Base-by-base conservation (phyloP, 192 early-diverging fungal genomes). In the Coemansia pectinata region DNA sequence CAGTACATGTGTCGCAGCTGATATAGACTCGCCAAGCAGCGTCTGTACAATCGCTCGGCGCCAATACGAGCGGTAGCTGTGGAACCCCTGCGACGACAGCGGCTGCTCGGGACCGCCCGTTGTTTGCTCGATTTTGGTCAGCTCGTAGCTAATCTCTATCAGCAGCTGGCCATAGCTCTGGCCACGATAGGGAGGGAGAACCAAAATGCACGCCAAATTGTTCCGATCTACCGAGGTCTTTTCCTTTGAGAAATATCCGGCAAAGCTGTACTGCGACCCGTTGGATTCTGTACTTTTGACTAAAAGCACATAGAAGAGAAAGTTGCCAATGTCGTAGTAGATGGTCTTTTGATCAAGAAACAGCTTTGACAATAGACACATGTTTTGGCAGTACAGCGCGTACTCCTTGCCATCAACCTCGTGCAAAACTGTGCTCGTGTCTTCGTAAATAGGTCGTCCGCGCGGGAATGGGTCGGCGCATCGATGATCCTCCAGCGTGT, bases 211-310 rank as follows among this genome's bases (percentile, higher is more conserved):
- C 0, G 96, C 93, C 21, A 98, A 73, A 64, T 97, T 97, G 77
- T 93, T 93, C 48, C 86, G 85, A 42, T 94, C 94, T 41, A 88
- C 87, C 0, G 94, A 95, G 6, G 81, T 65, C 64, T 95, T 97
- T 77, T 98, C 95, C 85, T 99, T 99, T 39, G 96, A 97, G 82
- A 99, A 99, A 69, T 95, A 99, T 0, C 95, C 97, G 11, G 93
- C 91, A 70, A 96, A 89, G 25, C 90, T 87, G 62, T 87, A 87
- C n/a, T 63, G 65, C 4, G 33, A 34, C 33, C 86, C 81, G 15
- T 76, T 74, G 10, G 89, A 11, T 5, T 21, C 60, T 17, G 52
- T 55, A 1, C 55, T 64, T 29, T 76, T 78, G 38, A 62, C 66
- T 29, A 84, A 90, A 64, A 99, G 78, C 0, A 98, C 86, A 73